Evolutionary conservation across 176 grass and related monocot species (phyloP).

Genomic region (Elymus sibiricus): DNA sequence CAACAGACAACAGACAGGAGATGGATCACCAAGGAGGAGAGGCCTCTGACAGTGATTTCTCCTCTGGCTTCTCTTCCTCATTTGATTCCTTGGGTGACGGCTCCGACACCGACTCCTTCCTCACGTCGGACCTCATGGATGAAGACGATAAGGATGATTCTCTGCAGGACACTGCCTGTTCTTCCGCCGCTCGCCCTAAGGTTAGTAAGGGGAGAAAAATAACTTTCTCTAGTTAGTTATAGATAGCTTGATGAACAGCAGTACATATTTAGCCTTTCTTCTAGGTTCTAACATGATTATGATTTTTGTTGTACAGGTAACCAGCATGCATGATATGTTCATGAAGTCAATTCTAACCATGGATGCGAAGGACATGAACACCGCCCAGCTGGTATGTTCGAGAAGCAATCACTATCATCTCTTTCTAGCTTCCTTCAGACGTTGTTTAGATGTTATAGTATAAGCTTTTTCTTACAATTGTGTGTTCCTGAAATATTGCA

Average conservation of each 20-base stretch:
- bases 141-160: conserved; percentile 34
- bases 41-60: conserved; percentile 31
- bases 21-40: not conserved
- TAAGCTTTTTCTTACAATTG: conserved; percentile 16
- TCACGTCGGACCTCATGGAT: conserved; percentile 47
- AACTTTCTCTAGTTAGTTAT: not conserved
- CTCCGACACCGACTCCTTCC: conserved; percentile 22
- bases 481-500: conserved; percentile 33
- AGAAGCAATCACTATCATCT: not conserved
- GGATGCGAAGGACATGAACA: conserved; percentile 32
- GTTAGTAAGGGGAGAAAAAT: conserved; percentile 13
- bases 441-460: not conserved
- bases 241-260: not conserved
- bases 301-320: conserved; percentile 16
- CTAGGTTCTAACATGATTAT: conserved; percentile 17
- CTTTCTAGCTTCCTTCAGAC: not conserved
- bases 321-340: conserved; percentile 22
- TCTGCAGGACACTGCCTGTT: conserved; percentile 65
- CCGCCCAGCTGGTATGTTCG: conserved; percentile 20
- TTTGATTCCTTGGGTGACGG: conserved; percentile 20
- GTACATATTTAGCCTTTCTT: not conserved
- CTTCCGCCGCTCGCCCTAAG: conserved; percentile 42
- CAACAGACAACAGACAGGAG: conserved; percentile 15
- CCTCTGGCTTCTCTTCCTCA: conserved; percentile 40
- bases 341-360: conserved; percentile 21